Conservation (phyloP, 257 asterid genomes). For the Przewalskia tangutica region DNA sequence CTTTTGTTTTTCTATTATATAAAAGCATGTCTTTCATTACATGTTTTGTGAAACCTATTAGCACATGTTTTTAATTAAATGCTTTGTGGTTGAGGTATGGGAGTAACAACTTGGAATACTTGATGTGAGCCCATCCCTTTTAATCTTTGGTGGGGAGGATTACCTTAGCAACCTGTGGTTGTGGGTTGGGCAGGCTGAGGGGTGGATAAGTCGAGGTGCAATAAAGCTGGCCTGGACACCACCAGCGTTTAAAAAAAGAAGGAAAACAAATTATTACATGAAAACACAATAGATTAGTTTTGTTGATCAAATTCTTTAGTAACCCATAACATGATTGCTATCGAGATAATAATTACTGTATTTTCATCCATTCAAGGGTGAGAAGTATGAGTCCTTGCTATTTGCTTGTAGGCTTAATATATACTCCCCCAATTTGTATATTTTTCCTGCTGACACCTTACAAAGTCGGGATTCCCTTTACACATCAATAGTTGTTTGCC, state of each 20-base stretch:
- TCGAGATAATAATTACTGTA: neutral
- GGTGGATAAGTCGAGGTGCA: neutral
- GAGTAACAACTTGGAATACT: neutral
- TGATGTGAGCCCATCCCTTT: neutral
- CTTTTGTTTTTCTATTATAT: neutral
- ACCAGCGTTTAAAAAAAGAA: neutral
- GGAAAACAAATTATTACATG: neutral
- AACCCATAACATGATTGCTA: neutral
- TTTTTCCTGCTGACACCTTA: too few relatives aligned
- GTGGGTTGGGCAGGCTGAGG: neutral
- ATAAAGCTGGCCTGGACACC: neutral
- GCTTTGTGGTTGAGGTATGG: neutral
- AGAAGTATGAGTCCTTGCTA: neutral
- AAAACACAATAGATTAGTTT: too few relatives aligned
- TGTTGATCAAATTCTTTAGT: neutral
- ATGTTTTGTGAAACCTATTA: neutral
- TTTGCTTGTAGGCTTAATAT: too few relatives aligned
- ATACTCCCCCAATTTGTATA: too few relatives aligned
- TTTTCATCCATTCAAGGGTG: neutral
- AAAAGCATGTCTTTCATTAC: neutral
- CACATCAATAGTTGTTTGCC: too few relatives aligned
- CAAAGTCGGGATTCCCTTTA: too few relatives aligned
- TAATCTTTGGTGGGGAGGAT: neutral
- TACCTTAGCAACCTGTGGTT: neutral
- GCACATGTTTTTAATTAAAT: neutral